Evolutionary conservation across 495 filamentous ascomycete genomes (phyloP), one percentile per base, ranked within the genome.

Genomic region (Hypoxylon trugodes): DNA sequence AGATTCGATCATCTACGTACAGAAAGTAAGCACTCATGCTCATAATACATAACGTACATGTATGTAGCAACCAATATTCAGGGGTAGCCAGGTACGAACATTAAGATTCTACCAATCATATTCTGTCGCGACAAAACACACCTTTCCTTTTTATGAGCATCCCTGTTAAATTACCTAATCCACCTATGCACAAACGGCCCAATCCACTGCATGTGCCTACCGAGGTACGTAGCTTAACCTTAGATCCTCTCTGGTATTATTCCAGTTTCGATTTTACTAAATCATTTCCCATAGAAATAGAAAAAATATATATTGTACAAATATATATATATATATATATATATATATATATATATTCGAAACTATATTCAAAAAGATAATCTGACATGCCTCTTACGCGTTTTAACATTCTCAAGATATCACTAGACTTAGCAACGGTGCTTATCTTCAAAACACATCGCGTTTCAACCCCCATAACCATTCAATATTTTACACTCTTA

Each of bases 381-480:
- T 36, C 8, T 9, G 8, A 9, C 8, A 10, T 36, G 2, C 25
- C 6, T 32, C 21, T 42, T 26, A n/a, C n/a, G n/a, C n/a, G n/a
- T 12, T 30, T 24, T 10, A 24, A 30, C 18, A 21, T 40, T 24
- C 19, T 28, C 12, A 8, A 35, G 9, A 26, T 24, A 24, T 41
- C 2, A 9, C 5, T 22, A 21, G 49, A 36, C 28, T 18, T n/a
- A 22, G 37, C 36, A 15, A 50, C 43, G 7, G 6, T 35, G 32
- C 32, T 18, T 15, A 21, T 22, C 38, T 47, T 30, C 40, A 40
- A 61, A 61, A 61, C 48, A 24, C 24, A 33, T 16, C 21, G 30
- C 24, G 48, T 61, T 61, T 61, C 58, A 61, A 53, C 7, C 21
- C 25, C 49, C 43, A 26, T 32, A 47, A 47, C 3, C 42, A 16